These are phyloP conservation scores for Pseudocercospora fuligena DNA, from an alignment of 2,329 filamentous ascomycete genomes.

Conservation along the genomic window DNA sequence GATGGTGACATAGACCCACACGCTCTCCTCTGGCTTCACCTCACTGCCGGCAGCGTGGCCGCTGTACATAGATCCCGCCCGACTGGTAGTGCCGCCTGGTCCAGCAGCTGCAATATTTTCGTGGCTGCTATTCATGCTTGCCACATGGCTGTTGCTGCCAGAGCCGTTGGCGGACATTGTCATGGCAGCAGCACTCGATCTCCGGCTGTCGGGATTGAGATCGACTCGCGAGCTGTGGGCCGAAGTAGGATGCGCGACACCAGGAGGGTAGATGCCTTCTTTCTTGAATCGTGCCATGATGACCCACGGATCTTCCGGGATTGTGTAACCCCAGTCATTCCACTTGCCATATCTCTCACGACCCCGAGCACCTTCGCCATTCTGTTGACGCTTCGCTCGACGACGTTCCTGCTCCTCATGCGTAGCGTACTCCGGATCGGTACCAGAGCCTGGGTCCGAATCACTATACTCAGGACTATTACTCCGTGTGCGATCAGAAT, in stretches of 20 bases:
- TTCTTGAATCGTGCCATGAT: slow-evolving; percentile 90
- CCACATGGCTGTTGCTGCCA: slow-evolving; percentile 24
- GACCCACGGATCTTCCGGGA: slow-evolving; percentile 95
- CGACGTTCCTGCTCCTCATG: slow-evolving; percentile 42
- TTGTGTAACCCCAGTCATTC: slow-evolving; percentile 68
- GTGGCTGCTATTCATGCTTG: slow-evolving; percentile 31
- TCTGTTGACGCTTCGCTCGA: slow-evolving; percentile 30
- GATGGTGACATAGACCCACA: slow-evolving; percentile 95
- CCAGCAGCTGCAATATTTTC: slow-evolving; percentile 38
- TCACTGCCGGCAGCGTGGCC: slow-evolving; percentile 18
- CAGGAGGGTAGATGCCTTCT: slow-evolving; percentile 69
- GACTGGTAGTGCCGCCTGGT: slow-evolving; percentile 20
- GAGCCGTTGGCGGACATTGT: slow-evolving; percentile 32
- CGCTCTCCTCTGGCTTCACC: slow-evolving; percentile 63
- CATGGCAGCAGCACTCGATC: slow-evolving; percentile 34
- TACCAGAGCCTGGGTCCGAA: slow-evolving; percentile 44
- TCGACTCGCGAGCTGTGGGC: slow-evolving; percentile 56
- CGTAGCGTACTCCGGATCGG: slow-evolving; percentile 45
- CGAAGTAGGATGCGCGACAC: slow-evolving; percentile 54
- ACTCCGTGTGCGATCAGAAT: slow-evolving; percentile 29
- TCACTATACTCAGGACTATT: slow-evolving; percentile 46
- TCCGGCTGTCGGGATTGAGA: slow-evolving; percentile 39
- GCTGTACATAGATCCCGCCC: slow-evolving; percentile 20
- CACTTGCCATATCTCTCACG: slow-evolving; percentile 50
- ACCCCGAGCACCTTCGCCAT: slow-evolving; percentile 34